Evolutionary conservation across 2,329 filamentous ascomycete species (phyloP), one percentile per base, ranked within the genome.

Genomic region (Xylaria sp.): DNA sequence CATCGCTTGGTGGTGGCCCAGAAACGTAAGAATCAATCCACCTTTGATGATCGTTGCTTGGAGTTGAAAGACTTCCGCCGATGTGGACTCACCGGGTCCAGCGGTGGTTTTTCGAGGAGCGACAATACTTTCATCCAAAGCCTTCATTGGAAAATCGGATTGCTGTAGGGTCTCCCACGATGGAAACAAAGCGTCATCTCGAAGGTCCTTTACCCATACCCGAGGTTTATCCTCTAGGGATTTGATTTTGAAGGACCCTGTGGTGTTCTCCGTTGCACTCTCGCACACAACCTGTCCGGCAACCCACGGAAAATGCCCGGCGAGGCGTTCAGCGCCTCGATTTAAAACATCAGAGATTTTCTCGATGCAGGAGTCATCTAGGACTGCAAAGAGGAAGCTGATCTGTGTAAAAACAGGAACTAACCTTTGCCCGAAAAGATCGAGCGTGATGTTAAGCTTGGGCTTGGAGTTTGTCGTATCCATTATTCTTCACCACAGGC

Each of bases 21-120:
- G 77, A 57, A 84, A 75, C 30, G 80, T 82, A 15, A 85, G 76
- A 10, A 86, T 62, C 0, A 85, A 67, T 0, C 83, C 83, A 6
- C 79, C 82, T 12, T 69, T 67, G 60, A 85, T 79, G 71, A 84
- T 81, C 65, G 78, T 84, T 10, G 77, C 77, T 71, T 85, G 83
- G 2, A 84, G 66, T 4, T 80, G 70, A 61, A 85, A 78, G 12
- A 84, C 81, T 52, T 62, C 66, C 36, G 62, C 62, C 13, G 34
- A 34, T n/a, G 12, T 25, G 7, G 57, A 34, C 10, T 65, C 57
- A 4, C 28, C 25, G 4, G 57, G 52, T 9, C n/a, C 63, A 18
- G n/a, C 20, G n/a, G 28, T 65, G 0, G 81, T 82, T 13, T 74
- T 78, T 53, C 76, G 71, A 3, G 83, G 81, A 15, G 78, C 78